phyloP scores from a whole-genome alignment of 257 asterid genomes.

The Ilex asprella region DNA sequence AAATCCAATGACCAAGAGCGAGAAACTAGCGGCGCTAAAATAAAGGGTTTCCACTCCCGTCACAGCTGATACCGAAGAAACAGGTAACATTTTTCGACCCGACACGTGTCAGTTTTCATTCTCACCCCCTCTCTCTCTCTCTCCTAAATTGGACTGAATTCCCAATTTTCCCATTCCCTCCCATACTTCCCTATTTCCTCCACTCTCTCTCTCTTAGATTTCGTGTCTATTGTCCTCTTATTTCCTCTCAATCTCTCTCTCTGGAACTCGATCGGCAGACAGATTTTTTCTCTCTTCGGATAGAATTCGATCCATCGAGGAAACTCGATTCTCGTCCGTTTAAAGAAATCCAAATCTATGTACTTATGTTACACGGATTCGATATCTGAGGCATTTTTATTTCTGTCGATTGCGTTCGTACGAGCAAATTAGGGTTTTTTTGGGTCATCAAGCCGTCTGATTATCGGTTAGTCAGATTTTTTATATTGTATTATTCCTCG shows the following conservation, averaged over 20 bases:
- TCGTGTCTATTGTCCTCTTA: neutral
- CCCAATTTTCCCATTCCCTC: neutral
- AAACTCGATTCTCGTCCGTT: neutral
- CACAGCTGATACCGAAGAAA: constrained; percentile 26
- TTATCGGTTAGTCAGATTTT: constrained; percentile 8
- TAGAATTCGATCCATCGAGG: neutral
- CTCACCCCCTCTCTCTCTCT: constrained; percentile 1
- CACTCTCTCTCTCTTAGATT: constrained; percentile 3
- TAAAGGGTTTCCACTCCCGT: constrained; percentile 22
- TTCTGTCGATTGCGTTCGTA: constrained; percentile 22
- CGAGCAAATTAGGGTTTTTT: constrained; percentile 22
- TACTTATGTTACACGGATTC: neutral
- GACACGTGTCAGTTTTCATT: constrained; percentile 44
- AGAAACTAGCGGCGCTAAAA: constrained; percentile 1
- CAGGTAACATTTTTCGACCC: constrained; percentile 23
- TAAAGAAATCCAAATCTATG: neutral
- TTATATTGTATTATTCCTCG: neutral
- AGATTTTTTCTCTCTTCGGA: neutral
- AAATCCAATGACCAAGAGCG: constrained; percentile 7
- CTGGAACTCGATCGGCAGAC: constrained; percentile 22
- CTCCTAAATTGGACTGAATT: neutral
- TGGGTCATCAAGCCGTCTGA: constrained; percentile 9
- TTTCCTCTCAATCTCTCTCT: constrained; percentile 1
- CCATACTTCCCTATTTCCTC: neutral
- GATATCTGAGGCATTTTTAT: constrained; percentile 21